These are phyloP conservation scores for Exophiala sp. DNA, from an alignment of 2,329 filamentous ascomycete species.

Conservation along the genomic window DNA sequence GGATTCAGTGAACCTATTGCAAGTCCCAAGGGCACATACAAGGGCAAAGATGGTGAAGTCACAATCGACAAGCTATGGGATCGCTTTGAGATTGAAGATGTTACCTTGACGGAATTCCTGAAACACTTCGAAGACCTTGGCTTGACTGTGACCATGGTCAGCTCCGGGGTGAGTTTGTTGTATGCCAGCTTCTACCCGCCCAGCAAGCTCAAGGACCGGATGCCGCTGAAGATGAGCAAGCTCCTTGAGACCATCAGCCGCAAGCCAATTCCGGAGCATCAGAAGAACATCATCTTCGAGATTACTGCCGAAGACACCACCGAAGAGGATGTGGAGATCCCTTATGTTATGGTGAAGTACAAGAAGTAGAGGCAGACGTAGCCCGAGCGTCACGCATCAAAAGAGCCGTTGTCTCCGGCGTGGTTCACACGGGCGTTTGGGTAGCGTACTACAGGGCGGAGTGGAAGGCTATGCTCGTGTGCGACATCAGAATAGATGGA, in stretches of 20 bases:
- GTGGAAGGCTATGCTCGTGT: neutral
- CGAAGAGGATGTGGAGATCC: conserved; percentile 93
- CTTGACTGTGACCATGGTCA: conserved; percentile 82
- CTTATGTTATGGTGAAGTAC: conserved; percentile 86
- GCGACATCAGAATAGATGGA: neutral
- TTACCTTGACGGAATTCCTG: conserved; percentile 78
- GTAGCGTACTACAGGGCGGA: neutral
- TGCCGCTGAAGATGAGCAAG: conserved; percentile 76
- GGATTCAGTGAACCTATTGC: conserved; percentile 96
- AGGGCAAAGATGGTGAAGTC: conserved; percentile 70
- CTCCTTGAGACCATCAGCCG: conserved; percentile 84
- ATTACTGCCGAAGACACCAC: conserved; percentile 83
- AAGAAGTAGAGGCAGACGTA: conserved; percentile 12
- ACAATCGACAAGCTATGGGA: conserved; percentile 96
- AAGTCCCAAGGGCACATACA: conserved; percentile 87
- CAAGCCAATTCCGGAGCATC: conserved; percentile 82
- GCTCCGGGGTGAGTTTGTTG: conserved; percentile 90
- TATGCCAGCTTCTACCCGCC: conserved; percentile 90
- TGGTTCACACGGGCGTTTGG: neutral
- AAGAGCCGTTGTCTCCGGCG: neutral
- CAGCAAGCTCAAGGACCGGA: conserved; percentile 74
- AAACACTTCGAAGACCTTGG: conserved; percentile 75
- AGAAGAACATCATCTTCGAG: conserved; percentile 95
- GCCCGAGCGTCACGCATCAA: neutral
- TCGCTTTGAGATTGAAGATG: conserved; percentile 76